These are phyloP conservation scores for Filobasidium uniguttulatum DNA, from an alignment of 1,284 basidiomycete species.

Conservation along the genomic window DNA sequence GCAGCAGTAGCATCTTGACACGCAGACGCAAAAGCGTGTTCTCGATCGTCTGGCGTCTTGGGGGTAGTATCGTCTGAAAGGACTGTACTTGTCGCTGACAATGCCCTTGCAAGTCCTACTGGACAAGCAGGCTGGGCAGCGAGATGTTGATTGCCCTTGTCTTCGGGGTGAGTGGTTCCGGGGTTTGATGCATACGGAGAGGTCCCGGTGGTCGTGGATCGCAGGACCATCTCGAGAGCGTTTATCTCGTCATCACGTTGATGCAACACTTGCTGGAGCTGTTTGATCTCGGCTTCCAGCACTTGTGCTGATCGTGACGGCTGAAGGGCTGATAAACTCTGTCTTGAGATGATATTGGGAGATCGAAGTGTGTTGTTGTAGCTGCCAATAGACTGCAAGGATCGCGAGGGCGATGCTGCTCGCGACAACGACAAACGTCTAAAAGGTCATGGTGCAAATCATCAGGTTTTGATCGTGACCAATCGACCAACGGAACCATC, in stretches of 20 bases:
- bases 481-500: background rate
- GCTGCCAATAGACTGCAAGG: conserved; percentile 32
- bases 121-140: background rate
- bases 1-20: background rate
- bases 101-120: too few relatives aligned
- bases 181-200: too few relatives aligned
- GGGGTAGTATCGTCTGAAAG: background rate
- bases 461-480: background rate
- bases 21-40: too few relatives aligned
- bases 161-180: conserved; percentile 1
- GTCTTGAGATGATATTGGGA: conserved; percentile 23
- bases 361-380: conserved; percentile 20
- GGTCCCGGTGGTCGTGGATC: conserved; percentile 30
- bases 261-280: conserved; percentile 59
- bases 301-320: conserved; percentile 54
- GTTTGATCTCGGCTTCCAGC: conserved; percentile 82
- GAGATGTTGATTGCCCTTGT: background rate
- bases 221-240: conserved; percentile 53
- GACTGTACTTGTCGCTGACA: background rate
- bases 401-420: conserved; percentile 81
- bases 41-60: background rate
- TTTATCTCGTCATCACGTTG: conserved; percentile 77
- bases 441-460: background rate
- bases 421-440: conserved; percentile 69
- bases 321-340: conserved; percentile 22